Evolutionary conservation across 2,329 filamentous ascomycete species (phyloP).

Genomic region (Pseudophaeomoniella oleicola): DNA sequence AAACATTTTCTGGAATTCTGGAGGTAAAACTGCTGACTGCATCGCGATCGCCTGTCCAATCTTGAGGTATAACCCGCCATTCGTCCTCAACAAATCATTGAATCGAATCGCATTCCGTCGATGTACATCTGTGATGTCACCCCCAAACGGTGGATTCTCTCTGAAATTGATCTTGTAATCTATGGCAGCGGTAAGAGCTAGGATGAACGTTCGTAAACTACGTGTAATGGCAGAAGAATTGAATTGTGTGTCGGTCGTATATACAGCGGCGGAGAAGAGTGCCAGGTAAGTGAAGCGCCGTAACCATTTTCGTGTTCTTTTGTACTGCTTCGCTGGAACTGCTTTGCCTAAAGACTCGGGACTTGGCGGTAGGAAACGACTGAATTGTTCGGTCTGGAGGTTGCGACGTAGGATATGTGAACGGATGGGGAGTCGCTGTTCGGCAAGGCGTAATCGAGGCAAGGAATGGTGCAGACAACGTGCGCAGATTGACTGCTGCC

Average conservation of each 20-base stretch:
- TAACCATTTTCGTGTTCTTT: conserved; percentile 57
- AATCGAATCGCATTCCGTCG: conserved; percentile 68
- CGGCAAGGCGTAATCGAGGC: not conserved
- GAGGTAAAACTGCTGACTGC: conserved; percentile 87
- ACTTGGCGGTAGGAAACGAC: conserved; percentile 57
- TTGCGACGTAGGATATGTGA: conserved; percentile 8
- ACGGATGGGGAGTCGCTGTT: not conserved
- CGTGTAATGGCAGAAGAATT: conserved; percentile 70
- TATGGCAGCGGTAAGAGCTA: conserved; percentile 63
- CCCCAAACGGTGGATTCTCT: conserved; percentile 57
- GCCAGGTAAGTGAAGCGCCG: conserved; percentile 55
- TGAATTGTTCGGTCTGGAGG: conserved; percentile 33
- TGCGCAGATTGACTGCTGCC: not conserved
- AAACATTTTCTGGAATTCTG: conserved; percentile 95
- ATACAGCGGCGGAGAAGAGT: conserved; percentile 45
- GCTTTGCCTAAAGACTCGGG: conserved; percentile 66
- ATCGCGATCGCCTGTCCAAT: conserved; percentile 97
- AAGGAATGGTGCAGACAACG: not conserved
- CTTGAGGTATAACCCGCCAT: conserved; percentile 91
- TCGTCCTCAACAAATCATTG: conserved; percentile 65
- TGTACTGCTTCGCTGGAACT: conserved; percentile 54
- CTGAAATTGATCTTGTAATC: conserved; percentile 98
- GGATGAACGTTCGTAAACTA: conserved; percentile 66
- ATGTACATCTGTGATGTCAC: conserved; percentile 65
- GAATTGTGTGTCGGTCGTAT: conserved; percentile 55